phyloP scores from a whole-genome alignment of 768 basidiomycete genomes.

The Podaxis sp. region DNA sequence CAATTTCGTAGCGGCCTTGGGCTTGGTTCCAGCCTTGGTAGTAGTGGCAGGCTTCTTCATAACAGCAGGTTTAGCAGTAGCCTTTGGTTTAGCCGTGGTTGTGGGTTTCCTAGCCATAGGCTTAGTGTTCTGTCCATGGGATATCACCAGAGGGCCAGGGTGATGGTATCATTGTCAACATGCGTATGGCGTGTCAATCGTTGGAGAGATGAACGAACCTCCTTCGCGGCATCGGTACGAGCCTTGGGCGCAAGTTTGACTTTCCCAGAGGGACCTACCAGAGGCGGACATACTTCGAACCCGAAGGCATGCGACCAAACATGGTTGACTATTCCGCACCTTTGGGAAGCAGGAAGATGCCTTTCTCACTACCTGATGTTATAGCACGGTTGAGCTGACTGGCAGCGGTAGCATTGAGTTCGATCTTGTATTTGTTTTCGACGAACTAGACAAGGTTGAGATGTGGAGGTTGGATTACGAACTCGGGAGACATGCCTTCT shows the following conservation, averaged over 20 bases:
- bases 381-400: constrained; percentile 84
- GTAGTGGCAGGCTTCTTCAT: constrained; percentile 16
- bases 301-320: neutral
- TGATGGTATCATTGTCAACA: constrained; percentile 13
- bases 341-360: constrained; percentile 47
- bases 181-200: constrained; percentile 4
- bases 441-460: constrained; percentile 52
- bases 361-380: constrained; percentile 43
- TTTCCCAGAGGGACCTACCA: constrained; percentile 35
- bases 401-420: constrained; percentile 66
- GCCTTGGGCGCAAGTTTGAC: constrained; percentile 68
- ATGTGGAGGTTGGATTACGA: constrained; percentile 12
- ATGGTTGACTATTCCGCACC: constrained; percentile 23
- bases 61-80: constrained; percentile 17
- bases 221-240: constrained; percentile 50
- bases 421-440: constrained; percentile 77
- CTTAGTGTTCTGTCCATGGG: constrained; percentile 35
- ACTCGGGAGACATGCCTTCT: constrained; percentile 49
- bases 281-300: constrained; percentile 7
- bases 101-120: constrained; percentile 36
- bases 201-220: constrained; percentile 27
- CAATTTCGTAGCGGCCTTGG: constrained; percentile 12
- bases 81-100: constrained; percentile 14
- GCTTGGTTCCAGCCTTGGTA: constrained; percentile 14
- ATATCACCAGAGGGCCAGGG: constrained; percentile 5